Evolutionary conservation across 208 protist species (phyloP).

Genomic region (Leishmania turanica): DNA sequence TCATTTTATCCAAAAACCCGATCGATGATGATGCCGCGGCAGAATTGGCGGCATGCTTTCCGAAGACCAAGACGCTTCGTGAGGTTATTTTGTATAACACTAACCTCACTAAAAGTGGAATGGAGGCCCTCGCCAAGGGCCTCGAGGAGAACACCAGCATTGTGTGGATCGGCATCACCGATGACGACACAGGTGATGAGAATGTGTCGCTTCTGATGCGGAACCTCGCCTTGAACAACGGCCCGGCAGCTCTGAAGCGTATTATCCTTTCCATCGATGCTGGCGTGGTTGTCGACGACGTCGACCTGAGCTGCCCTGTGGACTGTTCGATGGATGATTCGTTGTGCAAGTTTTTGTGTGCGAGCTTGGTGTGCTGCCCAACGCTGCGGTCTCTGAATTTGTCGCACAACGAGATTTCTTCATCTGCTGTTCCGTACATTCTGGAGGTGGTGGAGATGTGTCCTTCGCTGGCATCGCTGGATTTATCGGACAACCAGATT

Average conservation of each 20-base stretch:
- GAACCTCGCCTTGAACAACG: slow-evolving; percentile 71
- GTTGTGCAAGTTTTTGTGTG: slow-evolving; percentile 61
- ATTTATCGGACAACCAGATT: slow-evolving; percentile 79
- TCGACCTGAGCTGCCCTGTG: slow-evolving; percentile 54
- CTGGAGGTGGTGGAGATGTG: slow-evolving; percentile 60
- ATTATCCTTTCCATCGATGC: slow-evolving; percentile 54
- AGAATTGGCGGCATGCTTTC: slow-evolving; percentile 60
- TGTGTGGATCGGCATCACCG: slow-evolving; percentile 35
- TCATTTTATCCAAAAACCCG: slow-evolving; percentile 64
- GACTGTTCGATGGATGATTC: slow-evolving; percentile 55
- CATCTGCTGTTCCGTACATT: slow-evolving; percentile 54
- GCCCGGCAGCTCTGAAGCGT: slow-evolving; percentile 61
- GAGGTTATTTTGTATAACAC: slow-evolving; percentile 57
- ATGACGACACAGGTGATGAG: slow-evolving; percentile 15
- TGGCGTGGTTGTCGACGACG: slow-evolving; percentile 43
- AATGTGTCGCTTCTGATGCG: slow-evolving; percentile 38
- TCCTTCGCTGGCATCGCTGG: slow-evolving; percentile 46
- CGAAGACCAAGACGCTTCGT: slow-evolving; percentile 53
- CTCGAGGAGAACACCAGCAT: slow-evolving; percentile 67
- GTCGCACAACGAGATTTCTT: slow-evolving; percentile 71
- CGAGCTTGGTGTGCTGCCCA: slow-evolving; percentile 48
- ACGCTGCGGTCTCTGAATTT: slow-evolving; percentile 55
- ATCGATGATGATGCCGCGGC: slow-evolving; percentile 59
- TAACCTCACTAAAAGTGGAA: slow-evolving; percentile 54
- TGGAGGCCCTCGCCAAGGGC: slow-evolving; percentile 50